A percentile compares a stretch with the other conserved stretches of the same genome.
Conservation (phyloP, 352 stramenopile species). For the Globisporangium polare region DNA sequence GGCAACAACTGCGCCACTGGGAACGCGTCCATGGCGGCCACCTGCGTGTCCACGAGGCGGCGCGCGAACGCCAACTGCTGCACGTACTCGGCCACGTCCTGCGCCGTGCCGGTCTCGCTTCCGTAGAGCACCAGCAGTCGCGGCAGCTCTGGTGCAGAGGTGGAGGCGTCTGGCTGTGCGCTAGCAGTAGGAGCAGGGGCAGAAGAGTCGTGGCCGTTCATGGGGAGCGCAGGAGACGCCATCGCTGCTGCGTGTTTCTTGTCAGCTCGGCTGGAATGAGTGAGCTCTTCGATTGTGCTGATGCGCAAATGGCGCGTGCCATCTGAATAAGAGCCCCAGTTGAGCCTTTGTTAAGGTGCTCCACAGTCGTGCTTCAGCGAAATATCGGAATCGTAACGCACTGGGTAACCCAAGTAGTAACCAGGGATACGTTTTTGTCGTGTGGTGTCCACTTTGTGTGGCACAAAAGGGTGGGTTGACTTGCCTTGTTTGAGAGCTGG, state of each 20-base stretch:
- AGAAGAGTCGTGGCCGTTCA: slow-evolving; percentile 1
- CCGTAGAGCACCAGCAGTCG: slow-evolving; percentile 87
- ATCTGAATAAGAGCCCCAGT: not conserved
- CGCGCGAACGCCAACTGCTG: slow-evolving; percentile 60
- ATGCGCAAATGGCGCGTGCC: no score
- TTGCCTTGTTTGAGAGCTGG: not conserved
- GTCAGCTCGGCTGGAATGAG: not conserved
- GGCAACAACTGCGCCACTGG: slow-evolving; percentile 44
- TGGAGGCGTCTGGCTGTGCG: not conserved
- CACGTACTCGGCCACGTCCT: slow-evolving; percentile 85
- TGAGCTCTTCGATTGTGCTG: not conserved
- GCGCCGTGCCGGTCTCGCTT: slow-evolving; percentile 86
- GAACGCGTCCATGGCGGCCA: slow-evolving; percentile 69
- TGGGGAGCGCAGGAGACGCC: not conserved
- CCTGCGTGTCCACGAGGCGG: slow-evolving; percentile 47
- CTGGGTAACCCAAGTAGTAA: not conserved
- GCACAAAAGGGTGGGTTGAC: slow-evolving; percentile 3
- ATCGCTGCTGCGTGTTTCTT: not conserved
- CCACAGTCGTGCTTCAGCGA: no score
- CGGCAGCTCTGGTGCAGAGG: slow-evolving; percentile 8
- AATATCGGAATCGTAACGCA: not conserved
- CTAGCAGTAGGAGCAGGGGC: not conserved
- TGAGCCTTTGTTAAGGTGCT: not conserved
- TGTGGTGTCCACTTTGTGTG: not conserved
- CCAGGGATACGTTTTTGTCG: not conserved